These are phyloP conservation scores for Lactifluus piperatus DNA, from an alignment of 768 basidiomycete genomes.

Conservation along the genomic window DNA sequence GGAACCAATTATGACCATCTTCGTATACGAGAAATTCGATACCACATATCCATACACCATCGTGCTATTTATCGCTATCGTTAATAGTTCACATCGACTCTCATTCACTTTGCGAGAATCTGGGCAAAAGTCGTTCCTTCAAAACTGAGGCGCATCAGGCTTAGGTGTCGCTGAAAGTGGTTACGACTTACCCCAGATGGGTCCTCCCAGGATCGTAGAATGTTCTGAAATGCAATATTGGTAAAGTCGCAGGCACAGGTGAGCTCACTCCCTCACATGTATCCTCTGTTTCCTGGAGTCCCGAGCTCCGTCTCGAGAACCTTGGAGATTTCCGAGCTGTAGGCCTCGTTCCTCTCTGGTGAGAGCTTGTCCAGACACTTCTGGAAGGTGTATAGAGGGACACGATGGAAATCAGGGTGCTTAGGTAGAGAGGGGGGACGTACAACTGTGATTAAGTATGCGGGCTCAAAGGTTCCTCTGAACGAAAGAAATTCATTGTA, in stretches of 20 bases:
- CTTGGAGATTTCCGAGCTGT: slow-evolving; percentile 46
- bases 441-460: slow-evolving; percentile 51
- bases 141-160: slow-evolving; percentile 26
- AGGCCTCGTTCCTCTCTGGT: slow-evolving; percentile 38
- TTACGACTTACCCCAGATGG: slow-evolving; percentile 37
- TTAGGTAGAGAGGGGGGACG: slow-evolving; percentile 26
- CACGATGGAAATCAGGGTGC: not conserved
- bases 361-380: slow-evolving; percentile 48
- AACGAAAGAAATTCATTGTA: slow-evolving; percentile 56
- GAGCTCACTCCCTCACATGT: slow-evolving; percentile 38
- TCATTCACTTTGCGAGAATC: slow-evolving; percentile 29
- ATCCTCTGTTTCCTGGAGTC: slow-evolving; percentile 43
- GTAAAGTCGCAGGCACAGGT: not conserved
- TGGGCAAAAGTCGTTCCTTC: slow-evolving; percentile 39
- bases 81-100: not conserved
- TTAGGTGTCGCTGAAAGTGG: not conserved
- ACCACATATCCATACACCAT: not conserved
- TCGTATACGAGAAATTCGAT: too few relatives aligned
- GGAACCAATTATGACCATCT: too few relatives aligned
- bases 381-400: slow-evolving; percentile 27
- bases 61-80: not conserved
- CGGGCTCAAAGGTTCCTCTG: slow-evolving; percentile 55
- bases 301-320: slow-evolving; percentile 49
- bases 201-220: slow-evolving; percentile 47
- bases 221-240: slow-evolving; percentile 23